Evolutionary conservation across 257 asterid species (phyloP).

Genomic region (Lycium barbarum): DNA sequence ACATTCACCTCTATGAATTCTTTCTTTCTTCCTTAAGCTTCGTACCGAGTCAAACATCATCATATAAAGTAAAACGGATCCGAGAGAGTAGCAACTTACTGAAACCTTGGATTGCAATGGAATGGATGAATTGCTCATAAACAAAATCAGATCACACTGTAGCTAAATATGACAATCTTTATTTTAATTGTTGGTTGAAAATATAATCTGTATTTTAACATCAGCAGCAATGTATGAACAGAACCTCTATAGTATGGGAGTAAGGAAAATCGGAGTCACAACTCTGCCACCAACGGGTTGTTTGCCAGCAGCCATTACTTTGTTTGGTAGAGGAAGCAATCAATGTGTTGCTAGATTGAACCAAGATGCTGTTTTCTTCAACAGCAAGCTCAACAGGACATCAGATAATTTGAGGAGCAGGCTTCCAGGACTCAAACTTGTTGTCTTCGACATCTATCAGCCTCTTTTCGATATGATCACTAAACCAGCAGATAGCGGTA

Average conservation of each 20-base stretch:
- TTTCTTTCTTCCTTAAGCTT: neutral
- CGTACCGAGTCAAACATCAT: neutral
- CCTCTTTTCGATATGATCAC: slow-evolving; percentile 65
- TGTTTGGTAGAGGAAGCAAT: slow-evolving; percentile 71
- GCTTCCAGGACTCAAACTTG: slow-evolving; percentile 70
- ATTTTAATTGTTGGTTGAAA: neutral
- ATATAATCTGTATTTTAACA: neutral
- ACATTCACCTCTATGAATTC: neutral
- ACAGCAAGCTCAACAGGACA: slow-evolving; percentile 64
- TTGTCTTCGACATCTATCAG: slow-evolving; percentile 74
- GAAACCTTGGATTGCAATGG: neutral
- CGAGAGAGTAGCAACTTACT: neutral
- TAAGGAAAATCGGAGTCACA: slow-evolving; percentile 76
- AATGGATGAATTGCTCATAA: neutral
- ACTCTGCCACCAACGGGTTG: slow-evolving; percentile 81
- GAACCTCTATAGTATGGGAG: slow-evolving; percentile 68
- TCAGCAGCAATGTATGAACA: slow-evolving; percentile 31
- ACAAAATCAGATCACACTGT: neutral
- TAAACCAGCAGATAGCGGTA: slow-evolving; percentile 65
- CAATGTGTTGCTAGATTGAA: slow-evolving; percentile 69
- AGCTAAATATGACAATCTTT: neutral
- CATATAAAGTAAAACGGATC: neutral
- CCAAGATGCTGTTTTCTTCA: slow-evolving; percentile 68
- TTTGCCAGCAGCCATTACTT: slow-evolving; percentile 83
- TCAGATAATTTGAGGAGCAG: slow-evolving; percentile 59